Conservation (phyloP, 2,329 filamentous ascomycete genomes). For the Pseudogymnoascus sp. region DNA sequence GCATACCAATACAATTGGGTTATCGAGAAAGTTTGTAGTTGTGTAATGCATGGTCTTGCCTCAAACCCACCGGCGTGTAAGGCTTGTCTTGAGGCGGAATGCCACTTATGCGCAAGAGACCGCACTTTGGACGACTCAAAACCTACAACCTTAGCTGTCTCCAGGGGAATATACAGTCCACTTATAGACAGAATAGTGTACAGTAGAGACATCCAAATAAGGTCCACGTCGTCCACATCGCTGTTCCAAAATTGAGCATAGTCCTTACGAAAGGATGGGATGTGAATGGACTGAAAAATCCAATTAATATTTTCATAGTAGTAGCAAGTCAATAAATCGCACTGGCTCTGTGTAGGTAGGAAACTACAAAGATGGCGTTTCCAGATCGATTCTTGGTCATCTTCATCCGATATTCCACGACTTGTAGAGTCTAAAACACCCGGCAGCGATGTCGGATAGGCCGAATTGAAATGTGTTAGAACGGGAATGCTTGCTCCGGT, state of each 20-base stretch:
- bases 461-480: neutral
- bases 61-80: neutral
- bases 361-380: neutral
- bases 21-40: neutral
- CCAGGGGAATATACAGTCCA: constrained; percentile 24
- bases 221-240: constrained; percentile 22
- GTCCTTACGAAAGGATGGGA: constrained; percentile 10
- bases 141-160: constrained; percentile 20
- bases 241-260: constrained; percentile 25
- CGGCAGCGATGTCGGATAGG: neutral
- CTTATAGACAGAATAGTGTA: constrained; percentile 26
- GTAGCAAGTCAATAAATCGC: neutral
- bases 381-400: neutral
- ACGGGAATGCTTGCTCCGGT: neutral
- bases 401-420: neutral
- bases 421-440: neutral
- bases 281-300: neutral
- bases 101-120: neutral
- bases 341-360: neutral
- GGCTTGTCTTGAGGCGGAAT: neutral
- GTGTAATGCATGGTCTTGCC: neutral
- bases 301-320: neutral
- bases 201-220: constrained; percentile 28
- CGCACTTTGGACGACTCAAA: neutral
- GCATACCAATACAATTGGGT: constrained; percentile 2